These are phyloP conservation scores for Rhynchospora tenuis DNA, from an alignment of 176 grass and related monocot genomes.

Conservation along the genomic window DNA sequence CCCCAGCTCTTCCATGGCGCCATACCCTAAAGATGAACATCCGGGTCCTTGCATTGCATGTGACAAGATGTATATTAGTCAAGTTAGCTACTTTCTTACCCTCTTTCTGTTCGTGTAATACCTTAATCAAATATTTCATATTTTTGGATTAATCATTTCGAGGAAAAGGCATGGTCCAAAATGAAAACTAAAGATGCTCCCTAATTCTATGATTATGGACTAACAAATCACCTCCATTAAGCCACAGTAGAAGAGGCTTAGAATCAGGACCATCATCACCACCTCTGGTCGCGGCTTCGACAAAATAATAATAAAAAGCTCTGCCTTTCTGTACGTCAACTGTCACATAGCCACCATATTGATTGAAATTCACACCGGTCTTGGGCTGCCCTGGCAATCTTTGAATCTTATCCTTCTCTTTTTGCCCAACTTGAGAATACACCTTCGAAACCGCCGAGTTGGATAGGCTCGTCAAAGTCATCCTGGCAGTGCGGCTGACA, in stretches of 20 bases:
- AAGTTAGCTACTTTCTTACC: not conserved
- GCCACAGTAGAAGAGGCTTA: conserved; percentile 76
- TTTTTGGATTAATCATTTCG: too few relatives aligned
- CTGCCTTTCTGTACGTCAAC: conserved; percentile 44
- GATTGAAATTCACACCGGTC: conserved; percentile 46
- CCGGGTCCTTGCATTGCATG: conserved; percentile 50
- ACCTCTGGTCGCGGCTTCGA: conserved; percentile 29
- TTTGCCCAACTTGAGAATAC: conserved; percentile 23
- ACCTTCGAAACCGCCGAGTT: not conserved
- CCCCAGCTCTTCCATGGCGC: conserved; percentile 88
- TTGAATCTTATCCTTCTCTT: conserved; percentile 52
- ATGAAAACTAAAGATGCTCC: not conserved
- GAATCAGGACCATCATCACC: not conserved
- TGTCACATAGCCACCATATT: conserved; percentile 86
- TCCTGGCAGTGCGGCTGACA: not conserved
- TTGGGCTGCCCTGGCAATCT: conserved; percentile 57
- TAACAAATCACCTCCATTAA: conserved; percentile 53
- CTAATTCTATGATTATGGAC: not conserved
- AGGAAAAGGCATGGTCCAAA: not conserved
- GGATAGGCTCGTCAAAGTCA: not conserved
- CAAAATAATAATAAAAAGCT: conserved; percentile 90
- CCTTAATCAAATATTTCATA: too few relatives aligned
- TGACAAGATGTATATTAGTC: not conserved
- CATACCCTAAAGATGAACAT: conserved; percentile 84
- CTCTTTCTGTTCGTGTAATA: too few relatives aligned